Evolutionary conservation across 192 early-diverging fungal species (phyloP).

Genomic region (Dimargaris cristalligena): DNA sequence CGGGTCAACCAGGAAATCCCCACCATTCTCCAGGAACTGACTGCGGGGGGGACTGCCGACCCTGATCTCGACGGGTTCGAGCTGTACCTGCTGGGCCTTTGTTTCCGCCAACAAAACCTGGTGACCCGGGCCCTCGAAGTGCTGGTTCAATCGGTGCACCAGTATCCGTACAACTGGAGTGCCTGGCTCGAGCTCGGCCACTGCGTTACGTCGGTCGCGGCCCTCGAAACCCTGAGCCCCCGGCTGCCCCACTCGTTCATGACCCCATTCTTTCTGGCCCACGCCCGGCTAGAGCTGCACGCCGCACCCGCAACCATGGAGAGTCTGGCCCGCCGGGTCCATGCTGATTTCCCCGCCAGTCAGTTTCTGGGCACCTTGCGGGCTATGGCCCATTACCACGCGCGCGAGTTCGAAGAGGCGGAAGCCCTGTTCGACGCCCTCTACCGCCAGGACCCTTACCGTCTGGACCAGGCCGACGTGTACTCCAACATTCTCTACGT

Average conservation of each 20-base stretch:
- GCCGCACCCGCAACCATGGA: slow-evolving; percentile 18
- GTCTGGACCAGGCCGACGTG: slow-evolving; percentile 64
- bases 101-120: slow-evolving; percentile 17
- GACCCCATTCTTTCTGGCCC: slow-evolving; percentile 33
- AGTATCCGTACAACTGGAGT: slow-evolving; percentile 77
- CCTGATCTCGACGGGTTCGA: slow-evolving; percentile 20
- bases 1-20: slow-evolving; percentile 15
- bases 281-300: slow-evolving; percentile 35
- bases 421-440: slow-evolving; percentile 50
- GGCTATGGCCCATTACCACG: slow-evolving; percentile 43
- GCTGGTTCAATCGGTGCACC: slow-evolving; percentile 44
- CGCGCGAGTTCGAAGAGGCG: slow-evolving; percentile 54
- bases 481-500: slow-evolving; percentile 82
- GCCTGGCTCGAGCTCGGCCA: slow-evolving; percentile 69
- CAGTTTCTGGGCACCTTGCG: slow-evolving; percentile 43
- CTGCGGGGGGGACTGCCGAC: slow-evolving; percentile 9
- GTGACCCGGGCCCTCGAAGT: slow-evolving; percentile 26
- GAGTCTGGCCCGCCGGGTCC: slow-evolving; percentile 21
- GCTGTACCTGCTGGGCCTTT: slow-evolving; percentile 19
- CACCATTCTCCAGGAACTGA: slow-evolving; percentile 22
- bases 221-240: neutral
- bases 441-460: slow-evolving; percentile 50
- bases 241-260: slow-evolving; percentile 23
- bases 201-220: slow-evolving; percentile 27
- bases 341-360: slow-evolving; percentile 37